These are phyloP conservation scores for Aspergillus awamori DNA, from an alignment of 2,329 filamentous ascomycete species.

Conservation along the genomic window DNA sequence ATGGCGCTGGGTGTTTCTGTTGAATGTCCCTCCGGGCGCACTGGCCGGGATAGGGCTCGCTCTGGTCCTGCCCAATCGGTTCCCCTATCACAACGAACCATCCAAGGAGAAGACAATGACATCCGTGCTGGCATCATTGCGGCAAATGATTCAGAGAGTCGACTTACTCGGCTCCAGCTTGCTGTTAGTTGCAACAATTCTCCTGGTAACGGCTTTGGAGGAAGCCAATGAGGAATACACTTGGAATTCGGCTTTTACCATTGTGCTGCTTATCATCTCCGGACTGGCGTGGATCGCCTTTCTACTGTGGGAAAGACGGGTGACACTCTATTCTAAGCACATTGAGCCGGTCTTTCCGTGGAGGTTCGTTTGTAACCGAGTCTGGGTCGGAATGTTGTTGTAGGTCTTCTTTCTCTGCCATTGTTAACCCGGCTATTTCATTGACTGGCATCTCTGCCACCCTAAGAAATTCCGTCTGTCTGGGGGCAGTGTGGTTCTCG, in stretches of 20 bases:
- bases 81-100: neutral
- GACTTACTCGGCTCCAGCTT: neutral
- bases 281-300: neutral
- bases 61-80: neutral
- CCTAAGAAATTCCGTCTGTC: neutral
- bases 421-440: too few species aligned
- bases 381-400: slow-evolving; percentile 17
- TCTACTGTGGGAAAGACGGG: neutral
- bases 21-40: slow-evolving; percentile 1
- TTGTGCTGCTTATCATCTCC: neutral
- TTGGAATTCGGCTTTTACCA: neutral
- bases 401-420: slow-evolving; percentile 1
- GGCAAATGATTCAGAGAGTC: neutral
- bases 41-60: neutral
- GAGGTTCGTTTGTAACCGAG: slow-evolving; percentile 17
- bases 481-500: slow-evolving; percentile 3
- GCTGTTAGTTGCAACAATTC: neutral
- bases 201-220: neutral
- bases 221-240: neutral
- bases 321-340: neutral
- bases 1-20: slow-evolving; percentile 19
- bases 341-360: slow-evolving; percentile 18
- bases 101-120: neutral
- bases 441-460: neutral
- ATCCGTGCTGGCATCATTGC: neutral